Conservation (phyloP, 169 alveolate genomes). For the Cryptosporidium andersoni region DNA sequence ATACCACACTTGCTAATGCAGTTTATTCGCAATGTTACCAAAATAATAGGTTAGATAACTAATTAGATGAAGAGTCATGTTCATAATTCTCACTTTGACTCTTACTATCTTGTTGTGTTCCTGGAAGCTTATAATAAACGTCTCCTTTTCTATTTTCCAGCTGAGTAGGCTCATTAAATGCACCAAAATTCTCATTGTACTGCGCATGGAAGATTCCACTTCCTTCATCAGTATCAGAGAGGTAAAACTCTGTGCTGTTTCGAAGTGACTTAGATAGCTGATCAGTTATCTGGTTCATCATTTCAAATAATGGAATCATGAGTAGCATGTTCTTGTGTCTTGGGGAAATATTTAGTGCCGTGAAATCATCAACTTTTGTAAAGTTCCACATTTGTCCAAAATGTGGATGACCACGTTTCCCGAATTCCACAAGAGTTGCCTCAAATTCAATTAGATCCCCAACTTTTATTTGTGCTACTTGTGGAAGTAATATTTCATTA, state of each 20-base stretch:
- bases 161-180: too few species aligned
- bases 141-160: neutral
- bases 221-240: too few species aligned
- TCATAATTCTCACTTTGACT: too few species aligned
- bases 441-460: slow-evolving; percentile 59
- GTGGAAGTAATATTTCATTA: slow-evolving; percentile 54
- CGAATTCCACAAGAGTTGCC: slow-evolving; percentile 68
- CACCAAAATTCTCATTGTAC: too few species aligned
- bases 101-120: neutral
- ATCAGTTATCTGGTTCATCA: slow-evolving; percentile 62
- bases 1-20: too few species aligned
- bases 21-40: too few species aligned
- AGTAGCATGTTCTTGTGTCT: slow-evolving; percentile 40
- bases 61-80: too few species aligned
- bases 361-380: slow-evolving; percentile 51
- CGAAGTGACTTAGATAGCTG: slow-evolving; percentile 34
- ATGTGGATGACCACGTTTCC: slow-evolving; percentile 71
- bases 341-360: slow-evolving; percentile 24
- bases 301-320: slow-evolving; percentile 60
- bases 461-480: slow-evolving; percentile 45
- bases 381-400: slow-evolving; percentile 72
- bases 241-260: too few species aligned
- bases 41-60: too few species aligned
- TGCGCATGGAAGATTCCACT: too few species aligned
- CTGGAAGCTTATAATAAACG: neutral